Evolutionary conservation across 768 basidiomycete species (phyloP).

Genomic region (Suillus clintonianus): DNA sequence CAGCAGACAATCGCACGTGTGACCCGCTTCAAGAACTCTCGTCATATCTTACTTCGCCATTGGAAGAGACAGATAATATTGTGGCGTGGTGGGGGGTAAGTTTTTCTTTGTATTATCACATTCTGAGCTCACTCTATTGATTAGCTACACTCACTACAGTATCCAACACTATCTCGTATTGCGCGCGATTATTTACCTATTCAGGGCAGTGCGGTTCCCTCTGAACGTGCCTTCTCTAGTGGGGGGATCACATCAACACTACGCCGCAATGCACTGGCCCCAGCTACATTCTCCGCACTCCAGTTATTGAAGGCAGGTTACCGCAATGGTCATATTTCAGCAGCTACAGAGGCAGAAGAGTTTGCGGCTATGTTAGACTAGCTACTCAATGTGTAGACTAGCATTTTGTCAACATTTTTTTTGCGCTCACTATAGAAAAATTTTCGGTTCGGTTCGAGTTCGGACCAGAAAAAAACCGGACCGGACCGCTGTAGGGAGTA

Average conservation of each 20-base stretch:
- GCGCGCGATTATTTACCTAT: conserved; percentile 15
- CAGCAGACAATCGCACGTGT: neutral
- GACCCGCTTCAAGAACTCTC: conserved; percentile 1
- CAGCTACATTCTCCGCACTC: conserved; percentile 23
- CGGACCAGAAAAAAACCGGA: neutral
- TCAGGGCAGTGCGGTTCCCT: conserved; percentile 11
- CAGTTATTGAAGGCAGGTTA: conserved; percentile 27
- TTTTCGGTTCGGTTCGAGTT: neutral
- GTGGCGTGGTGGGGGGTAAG: conserved; percentile 2
- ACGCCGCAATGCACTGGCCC: conserved; percentile 18
- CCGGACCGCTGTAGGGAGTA: neutral
- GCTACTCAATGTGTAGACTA: neutral
- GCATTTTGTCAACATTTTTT: neutral
- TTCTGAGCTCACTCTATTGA: neutral
- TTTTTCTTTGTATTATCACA: neutral
- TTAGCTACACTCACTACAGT: conserved; percentile 14
- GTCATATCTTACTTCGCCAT: conserved; percentile 1
- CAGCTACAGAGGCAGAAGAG: conserved; percentile 13
- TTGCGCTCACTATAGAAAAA: neutral
- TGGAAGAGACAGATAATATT: neutral
- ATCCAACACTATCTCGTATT: conserved; percentile 14
- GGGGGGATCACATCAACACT: conserved; percentile 25
- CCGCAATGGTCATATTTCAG: conserved; percentile 26
- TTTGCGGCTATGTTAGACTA: neutral
- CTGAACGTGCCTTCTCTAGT: conserved; percentile 31